Evolutionary conservation across 78 protist genomes (phyloP), one percentile per base, ranked within the genome.

Genomic region (Speleostelium caveatum): DNA sequence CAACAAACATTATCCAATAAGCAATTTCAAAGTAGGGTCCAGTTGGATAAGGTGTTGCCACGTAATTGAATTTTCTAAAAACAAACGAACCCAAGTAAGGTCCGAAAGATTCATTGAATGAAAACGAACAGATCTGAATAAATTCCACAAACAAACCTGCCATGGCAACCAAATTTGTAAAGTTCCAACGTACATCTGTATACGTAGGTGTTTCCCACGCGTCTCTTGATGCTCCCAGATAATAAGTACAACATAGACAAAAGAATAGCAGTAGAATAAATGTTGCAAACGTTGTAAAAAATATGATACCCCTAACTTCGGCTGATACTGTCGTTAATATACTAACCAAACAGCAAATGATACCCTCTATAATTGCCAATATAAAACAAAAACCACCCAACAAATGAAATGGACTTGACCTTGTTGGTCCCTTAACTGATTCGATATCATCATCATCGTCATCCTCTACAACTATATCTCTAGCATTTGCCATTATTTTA

Each of bases 101-200:
- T 19, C 79, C 90, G 28, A 83, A 83, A 28, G 3, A 3, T n/a
- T 67, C 61, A 26, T 83, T 83, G 78, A 83, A 83, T 21, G 73
- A 39, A 32, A 83, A 83, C 39, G 90, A 83, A 56, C 90, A 83
- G 32, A 83, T 83, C 36, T 83, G 90, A 39, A 83, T 49, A 69
- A 83, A 83, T 78, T 83, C 90, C 22, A 83, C 90, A 83, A 83
- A 83, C 33, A 83, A 62, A 42, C 90, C 90, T 56, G 90, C 90
- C 90, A 83, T 83, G 1, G 90, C 90, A 0, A 83, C 90, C 21
- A 83, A 42, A 32, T 83, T 83, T 17, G 90, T 83, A 32, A 83
- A 83, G 38, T 83, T 83, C 90, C 90, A 83, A 69, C 90, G 90
- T 3, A 83, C 90, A 24, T 73, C 90, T 33, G 76, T 83, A 62